Base-by-base conservation (phyloP, 2,329 filamentous ascomycete genomes). In the Phaeomoniella chlamydospora region DNA sequence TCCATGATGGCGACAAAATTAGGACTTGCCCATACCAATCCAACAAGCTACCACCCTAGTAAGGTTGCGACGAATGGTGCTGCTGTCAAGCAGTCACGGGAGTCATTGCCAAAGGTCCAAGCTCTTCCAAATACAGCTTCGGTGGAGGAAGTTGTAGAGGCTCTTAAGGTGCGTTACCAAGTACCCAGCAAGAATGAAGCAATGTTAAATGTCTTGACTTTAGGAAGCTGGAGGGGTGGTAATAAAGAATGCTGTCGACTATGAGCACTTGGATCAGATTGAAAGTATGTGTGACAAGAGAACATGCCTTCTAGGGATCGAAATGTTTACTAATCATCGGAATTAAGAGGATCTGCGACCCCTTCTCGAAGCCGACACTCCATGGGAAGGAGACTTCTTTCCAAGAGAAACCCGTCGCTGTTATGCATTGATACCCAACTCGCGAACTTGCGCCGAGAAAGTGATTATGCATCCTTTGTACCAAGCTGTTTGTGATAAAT, bases 391-490 rank as follows among this genome's bases (percentile, higher is more conserved):
- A 12, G 36, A 38, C 13, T 42, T 42, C 41, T 42, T 42, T 17
- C 41, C 41, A 5, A 42, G 35, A n/a, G 33, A 42, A 31, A 42
- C 41, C 17, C 41, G 41, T 13, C 37, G 14, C 6, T 26, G 22
- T n/a, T 26, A 26, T n/a, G 38, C 35, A 4, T 32, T 42, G 36
- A 38, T 38, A 11, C 35, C 33, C 15, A 42, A 41, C 18, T 33
- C 22, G n/a, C 33, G 33, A 12, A 38, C 37, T 17, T 42, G 22
- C 26, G 34, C 36, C 6, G 41, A 42, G 29, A 29, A 38, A 15
- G 34, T 45, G 11, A 42, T 52, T 12, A 50, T 49, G 45, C 43
- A 53, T 13, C 48, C 46, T 0, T 39, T 53, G 2, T 54, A 48
- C 22, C 49, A 46, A 15, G 39, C 40, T 3, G 41, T 51, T 6